Conservation (phyloP, 805 yeast genomes). For the Diddensiella caesifluorescens region DNA sequence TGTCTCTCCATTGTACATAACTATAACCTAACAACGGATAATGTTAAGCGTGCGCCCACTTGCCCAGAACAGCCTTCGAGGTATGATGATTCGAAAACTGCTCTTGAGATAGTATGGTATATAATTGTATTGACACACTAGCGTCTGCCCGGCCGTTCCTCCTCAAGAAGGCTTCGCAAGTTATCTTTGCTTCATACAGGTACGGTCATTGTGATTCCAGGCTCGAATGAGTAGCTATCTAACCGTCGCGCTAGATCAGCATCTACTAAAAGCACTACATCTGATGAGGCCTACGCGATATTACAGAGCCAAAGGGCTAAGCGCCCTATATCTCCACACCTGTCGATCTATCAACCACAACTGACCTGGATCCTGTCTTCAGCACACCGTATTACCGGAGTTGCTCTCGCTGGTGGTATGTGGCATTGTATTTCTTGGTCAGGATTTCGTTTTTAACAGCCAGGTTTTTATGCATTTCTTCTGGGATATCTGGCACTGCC, state of each 20-base stretch:
- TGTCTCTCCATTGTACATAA: too few species aligned
- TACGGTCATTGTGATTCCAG: conserved; percentile 2
- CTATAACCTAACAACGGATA: too few species aligned
- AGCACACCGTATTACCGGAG: conserved; percentile 84
- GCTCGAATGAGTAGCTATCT: background rate
- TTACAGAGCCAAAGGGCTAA: conserved; percentile 75
- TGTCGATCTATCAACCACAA: conserved; percentile 87
- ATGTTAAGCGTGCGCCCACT: too few species aligned
- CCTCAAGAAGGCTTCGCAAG: conserved; percentile 17
- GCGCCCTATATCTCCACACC: conserved; percentile 90
- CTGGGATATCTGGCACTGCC: conserved; percentile 69
- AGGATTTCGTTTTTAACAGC: background rate
- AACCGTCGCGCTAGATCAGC: conserved; percentile 6
- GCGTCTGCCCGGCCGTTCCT: conserved; percentile 17
- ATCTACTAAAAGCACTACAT: conserved; percentile 47
- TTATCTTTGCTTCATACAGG: conserved; percentile 15
- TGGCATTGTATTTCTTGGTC: background rate
- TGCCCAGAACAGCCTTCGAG: too few species aligned
- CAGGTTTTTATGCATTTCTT: conserved; percentile 66
- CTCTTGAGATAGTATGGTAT: too few species aligned
- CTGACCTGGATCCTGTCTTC: conserved; percentile 76
- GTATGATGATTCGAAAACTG: too few species aligned
- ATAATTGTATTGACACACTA: too few species aligned
- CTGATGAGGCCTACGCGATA: conserved; percentile 59
- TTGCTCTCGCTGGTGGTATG: conserved; percentile 61